A percentile compares a stretch with the other conserved stretches of the same genome.
Evolutionary conservation across 1,139 yeast genomes (phyloP).

Genomic region (Yamadazyma sp.): DNA sequence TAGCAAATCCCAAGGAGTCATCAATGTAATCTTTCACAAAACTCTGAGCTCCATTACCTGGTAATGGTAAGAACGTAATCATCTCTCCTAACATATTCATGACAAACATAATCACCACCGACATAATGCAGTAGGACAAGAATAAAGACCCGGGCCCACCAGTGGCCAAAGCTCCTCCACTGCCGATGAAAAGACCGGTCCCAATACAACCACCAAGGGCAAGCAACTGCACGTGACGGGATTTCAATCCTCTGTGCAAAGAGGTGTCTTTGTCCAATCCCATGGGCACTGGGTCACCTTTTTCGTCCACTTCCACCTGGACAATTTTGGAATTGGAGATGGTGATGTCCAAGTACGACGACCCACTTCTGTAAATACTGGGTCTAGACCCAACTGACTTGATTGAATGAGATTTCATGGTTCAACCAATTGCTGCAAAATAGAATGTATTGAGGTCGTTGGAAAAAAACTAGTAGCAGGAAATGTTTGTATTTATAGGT

Average conservation of each 20-base stretch:
- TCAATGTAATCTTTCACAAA: conserved; percentile 38
- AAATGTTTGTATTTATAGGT: too few relatives aligned
- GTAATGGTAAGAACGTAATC: conserved; percentile 56
- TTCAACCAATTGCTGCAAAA: conserved; percentile 8
- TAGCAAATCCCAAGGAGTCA: conserved; percentile 44
- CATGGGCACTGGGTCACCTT: conserved; percentile 8
- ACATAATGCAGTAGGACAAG: conserved; percentile 48
- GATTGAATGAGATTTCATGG: conserved; percentile 16
- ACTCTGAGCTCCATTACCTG: conserved; percentile 45
- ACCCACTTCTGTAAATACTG: conserved; percentile 18
- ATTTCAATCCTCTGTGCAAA: conserved; percentile 16
- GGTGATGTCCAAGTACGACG: conserved; percentile 29
- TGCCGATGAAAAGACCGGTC: conserved; percentile 46
- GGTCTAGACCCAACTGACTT: conserved; percentile 17
- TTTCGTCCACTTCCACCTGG: conserved; percentile 29
- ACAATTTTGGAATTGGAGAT: conserved; percentile 35
- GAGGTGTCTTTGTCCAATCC: conserved; percentile 10
- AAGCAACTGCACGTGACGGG: conserved; percentile 38
- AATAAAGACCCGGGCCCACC: conserved; percentile 56
- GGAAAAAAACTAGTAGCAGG: too few relatives aligned
- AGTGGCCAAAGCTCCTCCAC: conserved; percentile 43
- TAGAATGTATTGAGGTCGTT: not conserved
- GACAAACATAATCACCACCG: conserved; percentile 52
- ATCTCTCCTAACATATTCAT: conserved; percentile 63
- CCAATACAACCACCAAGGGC: conserved; percentile 45